A percentile compares a stretch with the other conserved stretches of the same genome.
Evolutionary conservation across 2,329 filamentous ascomycete genomes (phyloP).

Genomic region (Zymoseptoria ardabiliae): DNA sequence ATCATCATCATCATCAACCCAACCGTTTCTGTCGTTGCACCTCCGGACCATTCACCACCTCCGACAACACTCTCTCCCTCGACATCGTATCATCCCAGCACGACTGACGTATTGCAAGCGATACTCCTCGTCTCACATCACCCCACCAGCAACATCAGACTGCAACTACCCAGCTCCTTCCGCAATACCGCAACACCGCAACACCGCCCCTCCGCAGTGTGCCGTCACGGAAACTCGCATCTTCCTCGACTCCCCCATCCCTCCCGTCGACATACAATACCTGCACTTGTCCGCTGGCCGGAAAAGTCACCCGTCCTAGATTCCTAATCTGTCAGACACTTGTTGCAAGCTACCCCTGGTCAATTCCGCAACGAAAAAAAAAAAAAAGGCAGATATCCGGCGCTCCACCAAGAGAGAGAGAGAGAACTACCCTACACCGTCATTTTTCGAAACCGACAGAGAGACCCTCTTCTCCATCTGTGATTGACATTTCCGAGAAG

Average conservation of each 20-base stretch:
- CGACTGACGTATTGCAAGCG: neutral
- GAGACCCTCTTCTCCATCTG: neutral
- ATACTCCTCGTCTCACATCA: constrained; percentile 5
- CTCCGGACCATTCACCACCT: neutral
- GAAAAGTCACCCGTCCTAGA: constrained; percentile 26
- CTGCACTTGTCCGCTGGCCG: constrained; percentile 29
- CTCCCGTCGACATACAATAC: constrained; percentile 1
- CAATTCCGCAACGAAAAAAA: constrained; percentile 18
- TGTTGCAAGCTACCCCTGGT: constrained; percentile 15
- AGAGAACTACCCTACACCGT: constrained; percentile 19
- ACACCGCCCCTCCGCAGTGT: constrained; percentile 18
- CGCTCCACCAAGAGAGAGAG: constrained; percentile 12
- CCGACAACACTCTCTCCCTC: neutral
- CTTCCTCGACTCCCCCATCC: constrained; percentile 11
- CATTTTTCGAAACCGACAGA: constrained; percentile 9
- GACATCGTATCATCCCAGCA: neutral
- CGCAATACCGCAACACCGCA: constrained; percentile 22
- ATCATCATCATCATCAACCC: neutral
- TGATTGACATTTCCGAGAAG: constrained; percentile 4
- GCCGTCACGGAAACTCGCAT: constrained; percentile 11
- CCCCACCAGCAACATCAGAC: constrained; percentile 7
- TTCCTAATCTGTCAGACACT: constrained; percentile 19
- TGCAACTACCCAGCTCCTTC: constrained; percentile 8
- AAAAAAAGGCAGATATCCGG: constrained; percentile 19
- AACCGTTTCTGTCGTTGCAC: neutral